A percentile compares a stretch with the other conserved stretches of the same genome.
These are phyloP conservation scores for Sarocladium oryzae DNA, from an alignment of 2,329 filamentous ascomycete genomes.

Conservation along the genomic window DNA sequence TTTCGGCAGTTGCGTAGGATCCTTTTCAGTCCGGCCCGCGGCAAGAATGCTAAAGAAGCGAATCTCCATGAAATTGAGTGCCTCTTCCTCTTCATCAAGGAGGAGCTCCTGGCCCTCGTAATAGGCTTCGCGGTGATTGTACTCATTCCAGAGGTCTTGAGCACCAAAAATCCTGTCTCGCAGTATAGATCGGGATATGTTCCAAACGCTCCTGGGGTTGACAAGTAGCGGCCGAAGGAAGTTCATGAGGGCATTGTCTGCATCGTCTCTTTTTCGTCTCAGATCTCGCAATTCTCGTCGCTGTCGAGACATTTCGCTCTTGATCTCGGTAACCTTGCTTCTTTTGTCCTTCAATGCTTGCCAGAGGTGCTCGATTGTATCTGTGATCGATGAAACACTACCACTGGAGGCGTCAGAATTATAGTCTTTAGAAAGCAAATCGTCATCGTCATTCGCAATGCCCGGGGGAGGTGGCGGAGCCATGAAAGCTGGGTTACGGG, in stretches of 20 bases:
- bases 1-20: neutral
- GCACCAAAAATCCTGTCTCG: constrained; percentile 26
- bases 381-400: constrained; percentile 18
- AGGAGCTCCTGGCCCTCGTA: constrained; percentile 30
- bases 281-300: constrained; percentile 25
- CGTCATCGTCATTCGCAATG: neutral
- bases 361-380: constrained; percentile 28
- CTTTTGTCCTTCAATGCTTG: constrained; percentile 28
- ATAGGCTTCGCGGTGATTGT: constrained; percentile 27
- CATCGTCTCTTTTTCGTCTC: constrained; percentile 26
- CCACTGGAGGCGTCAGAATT: constrained; percentile 12
- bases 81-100: constrained; percentile 29
- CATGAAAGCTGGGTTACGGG: neutral
- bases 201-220: constrained; percentile 16
- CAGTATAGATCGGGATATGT: constrained; percentile 18
- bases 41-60: constrained; percentile 32
- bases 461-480: neutral
- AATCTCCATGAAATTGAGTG: constrained; percentile 28
- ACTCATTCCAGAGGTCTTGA: constrained; percentile 31
- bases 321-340: constrained; percentile 21
- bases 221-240: constrained; percentile 30
- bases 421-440: neutral
- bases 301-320: constrained; percentile 24
- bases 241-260: constrained; percentile 35
- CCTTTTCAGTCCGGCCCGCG: constrained; percentile 16